phyloP scores from a whole-genome alignment of 768 basidiomycete genomes.

The Termitomyces sp. region DNA sequence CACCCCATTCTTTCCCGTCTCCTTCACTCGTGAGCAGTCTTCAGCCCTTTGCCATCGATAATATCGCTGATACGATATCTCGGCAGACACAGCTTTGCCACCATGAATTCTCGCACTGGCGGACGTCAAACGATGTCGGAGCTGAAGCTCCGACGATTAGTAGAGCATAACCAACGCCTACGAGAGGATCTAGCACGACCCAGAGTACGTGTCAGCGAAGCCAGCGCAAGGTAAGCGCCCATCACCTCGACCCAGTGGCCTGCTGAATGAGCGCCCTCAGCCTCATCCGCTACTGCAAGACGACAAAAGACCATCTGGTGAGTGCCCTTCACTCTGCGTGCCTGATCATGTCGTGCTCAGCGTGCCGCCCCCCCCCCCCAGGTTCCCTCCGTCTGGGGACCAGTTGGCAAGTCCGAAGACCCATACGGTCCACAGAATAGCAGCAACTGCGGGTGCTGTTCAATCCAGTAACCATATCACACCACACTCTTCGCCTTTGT shows the following conservation, averaged over 20 bases:
- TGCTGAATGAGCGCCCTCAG: conserved; percentile 33
- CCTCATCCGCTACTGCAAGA: conserved; percentile 91
- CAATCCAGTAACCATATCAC: conserved; percentile 42
- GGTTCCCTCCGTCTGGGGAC: conserved; percentile 97
- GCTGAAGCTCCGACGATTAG: conserved; percentile 90
- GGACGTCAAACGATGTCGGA: conserved; percentile 91
- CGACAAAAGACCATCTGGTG: conserved; percentile 77
- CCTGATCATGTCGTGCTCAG: not conserved
- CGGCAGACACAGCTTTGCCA: conserved; percentile 2
- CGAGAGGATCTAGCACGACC: conserved; percentile 88
- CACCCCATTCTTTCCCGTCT: not conserved
- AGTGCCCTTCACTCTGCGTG: conserved; percentile 11
- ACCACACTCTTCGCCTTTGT: not conserved
- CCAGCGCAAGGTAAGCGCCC: conserved; percentile 69
- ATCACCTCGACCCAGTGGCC: not conserved
- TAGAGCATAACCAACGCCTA: conserved; percentile 91
- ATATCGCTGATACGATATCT: not conserved
- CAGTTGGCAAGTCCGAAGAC: conserved; percentile 86
- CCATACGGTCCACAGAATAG: conserved; percentile 74
- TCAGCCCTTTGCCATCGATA: not conserved
- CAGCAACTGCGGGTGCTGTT: conserved; percentile 49
- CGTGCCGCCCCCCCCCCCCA: conserved; percentile 9
- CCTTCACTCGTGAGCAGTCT: not conserved
- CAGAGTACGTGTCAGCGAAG: conserved; percentile 87
- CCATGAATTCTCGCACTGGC: conserved; percentile 56